These are phyloP conservation scores for Wickerhamomyces sydowiorum DNA, from an alignment of 805 yeast species.

Conservation along the genomic window DNA sequence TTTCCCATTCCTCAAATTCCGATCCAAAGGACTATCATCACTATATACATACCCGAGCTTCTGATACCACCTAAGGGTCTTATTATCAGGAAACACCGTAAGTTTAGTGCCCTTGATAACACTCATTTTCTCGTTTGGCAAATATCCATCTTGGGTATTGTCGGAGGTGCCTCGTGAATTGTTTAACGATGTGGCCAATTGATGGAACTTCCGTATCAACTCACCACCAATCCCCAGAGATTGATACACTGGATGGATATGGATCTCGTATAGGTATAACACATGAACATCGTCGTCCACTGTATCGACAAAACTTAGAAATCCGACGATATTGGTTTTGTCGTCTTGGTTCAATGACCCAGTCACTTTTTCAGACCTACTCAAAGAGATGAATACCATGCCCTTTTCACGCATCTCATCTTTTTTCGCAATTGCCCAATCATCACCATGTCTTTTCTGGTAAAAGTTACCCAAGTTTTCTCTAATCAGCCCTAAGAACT, in stretches of 20 bases:
- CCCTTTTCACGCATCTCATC: no score
- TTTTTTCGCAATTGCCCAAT: no score
- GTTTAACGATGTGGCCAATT: slow-evolving; percentile 19
- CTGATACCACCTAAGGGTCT: slow-evolving; percentile 39
- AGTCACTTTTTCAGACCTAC: no score
- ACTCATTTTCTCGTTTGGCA: no score
- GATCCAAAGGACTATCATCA: slow-evolving; percentile 40
- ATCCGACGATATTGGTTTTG: slow-evolving; percentile 27
- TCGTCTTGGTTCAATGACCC: not conserved
- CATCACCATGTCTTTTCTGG: no score
- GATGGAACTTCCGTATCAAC: slow-evolving; percentile 33
- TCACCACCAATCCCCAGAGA: slow-evolving; percentile 31
- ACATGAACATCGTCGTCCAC: slow-evolving; percentile 32
- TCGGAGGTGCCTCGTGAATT: no score
- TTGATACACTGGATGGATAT: slow-evolving; percentile 32
- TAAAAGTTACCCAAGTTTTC: no score
- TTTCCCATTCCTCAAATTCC: slow-evolving; percentile 32
- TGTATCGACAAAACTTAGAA: slow-evolving; percentile 42
- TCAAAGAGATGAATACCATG: not conserved
- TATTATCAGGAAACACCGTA: slow-evolving; percentile 47
- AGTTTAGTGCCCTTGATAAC: slow-evolving; percentile 24
- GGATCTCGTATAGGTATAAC: slow-evolving; percentile 54
- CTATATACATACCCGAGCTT: slow-evolving; percentile 33
- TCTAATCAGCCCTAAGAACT: no score
- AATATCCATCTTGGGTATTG: no score